phyloP scores from a whole-genome alignment of 169 alveolate genomes.

The Plasmodium sp. region DNA sequence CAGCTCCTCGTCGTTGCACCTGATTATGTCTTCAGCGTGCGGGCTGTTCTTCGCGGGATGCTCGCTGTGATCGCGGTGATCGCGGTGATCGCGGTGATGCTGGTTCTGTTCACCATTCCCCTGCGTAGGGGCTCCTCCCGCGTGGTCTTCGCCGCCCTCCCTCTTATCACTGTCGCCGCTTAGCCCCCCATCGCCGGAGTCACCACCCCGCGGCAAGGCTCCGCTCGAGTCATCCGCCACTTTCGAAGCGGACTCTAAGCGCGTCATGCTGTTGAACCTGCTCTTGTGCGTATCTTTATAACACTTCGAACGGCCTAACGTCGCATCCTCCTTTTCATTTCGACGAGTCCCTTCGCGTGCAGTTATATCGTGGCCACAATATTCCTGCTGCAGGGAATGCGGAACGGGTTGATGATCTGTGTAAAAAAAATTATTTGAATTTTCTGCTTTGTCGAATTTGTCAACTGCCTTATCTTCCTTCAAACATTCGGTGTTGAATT shows the following conservation, averaged over 20 bases:
- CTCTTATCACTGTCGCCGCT: neutral
- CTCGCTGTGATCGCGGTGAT: neutral
- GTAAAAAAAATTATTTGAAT: neutral
- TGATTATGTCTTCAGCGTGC: slow-evolving; percentile 18
- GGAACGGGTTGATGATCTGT: neutral
- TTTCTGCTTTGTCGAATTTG: neutral
- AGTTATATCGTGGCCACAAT: neutral
- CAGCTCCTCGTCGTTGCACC: slow-evolving; percentile 63
- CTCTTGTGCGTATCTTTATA: neutral
- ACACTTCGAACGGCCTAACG: neutral
- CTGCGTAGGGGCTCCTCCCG: neutral
- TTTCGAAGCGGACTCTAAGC: neutral
- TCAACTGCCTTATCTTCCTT: neutral
- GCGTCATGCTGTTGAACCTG: neutral
- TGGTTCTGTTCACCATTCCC: neutral
- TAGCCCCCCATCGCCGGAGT: neutral
- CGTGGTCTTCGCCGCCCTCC: neutral
- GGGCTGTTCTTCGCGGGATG: neutral
- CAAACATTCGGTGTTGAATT: neutral
- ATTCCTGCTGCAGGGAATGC: neutral
- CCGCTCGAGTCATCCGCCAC: neutral
- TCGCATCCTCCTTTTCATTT: slow-evolving; percentile 14
- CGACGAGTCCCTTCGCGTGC: neutral
- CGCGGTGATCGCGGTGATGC: neutral
- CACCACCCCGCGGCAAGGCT: neutral